Base-by-base conservation (phyloP, 2,329 filamentous ascomycete species). In the Xylariaceae sp. region DNA sequence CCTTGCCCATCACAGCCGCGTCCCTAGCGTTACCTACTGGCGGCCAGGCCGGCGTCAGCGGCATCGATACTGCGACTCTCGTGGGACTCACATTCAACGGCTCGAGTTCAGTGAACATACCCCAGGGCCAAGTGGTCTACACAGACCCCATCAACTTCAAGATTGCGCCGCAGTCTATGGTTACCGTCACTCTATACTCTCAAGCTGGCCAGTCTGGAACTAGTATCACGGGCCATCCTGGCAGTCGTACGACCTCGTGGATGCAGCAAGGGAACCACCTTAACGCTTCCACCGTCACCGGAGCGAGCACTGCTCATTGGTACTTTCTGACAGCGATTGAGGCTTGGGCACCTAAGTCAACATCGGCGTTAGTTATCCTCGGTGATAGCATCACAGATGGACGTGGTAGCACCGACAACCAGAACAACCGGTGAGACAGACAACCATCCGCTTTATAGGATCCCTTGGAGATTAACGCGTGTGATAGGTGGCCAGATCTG, bases 351-450 rank as follows among this genome's bases (percentile, higher is more conserved):
- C 78, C 82, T 0, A 70, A 62, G 3, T 58, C 76, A 23, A 67
- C 75, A 8, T 69, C 78, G 53, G 75, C 79, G 3, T 73, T 87
- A 34, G 72, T 81, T 11, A 78, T 88, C 40, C 74, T 92, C 39
- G 82, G 85, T 1, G 82, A 92, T 63, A 87, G 84, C 64, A 88
- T 89, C 65, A 88, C 87, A 0, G 87, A 89, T 63, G 87, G 87
- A 1, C 78, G 85, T 21, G 84, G 84, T n/a, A 87, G 83, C 65
- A 80, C 78, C 12, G 82, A 82, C 14, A 80, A 89, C 66, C 73
- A 71, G 16, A 88, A 89, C 69, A 82, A 87, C 64, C 80, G 82
- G 75, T 78, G n/a, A 51, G 40, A 26, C 3, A 6, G 4, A 37
- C 11, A 9, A 2, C 16, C 17, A 8, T 16, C 14, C 11, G 2